Conservation (phyloP, 371 early-diverging fungal genomes). For the Rhizopus delemar region DNA sequence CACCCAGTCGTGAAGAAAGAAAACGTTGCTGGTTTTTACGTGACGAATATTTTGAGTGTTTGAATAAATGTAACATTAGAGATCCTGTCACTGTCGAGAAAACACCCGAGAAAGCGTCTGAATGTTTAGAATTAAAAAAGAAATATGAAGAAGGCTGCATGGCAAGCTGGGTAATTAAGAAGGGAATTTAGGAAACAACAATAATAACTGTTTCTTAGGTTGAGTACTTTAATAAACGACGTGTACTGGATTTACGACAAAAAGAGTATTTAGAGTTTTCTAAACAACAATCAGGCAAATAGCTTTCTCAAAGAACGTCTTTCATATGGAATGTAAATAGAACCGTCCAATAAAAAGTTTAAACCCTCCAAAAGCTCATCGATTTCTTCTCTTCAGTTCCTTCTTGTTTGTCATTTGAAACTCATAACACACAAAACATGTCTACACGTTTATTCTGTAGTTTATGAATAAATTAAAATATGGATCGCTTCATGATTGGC, state of each 20-base stretch:
- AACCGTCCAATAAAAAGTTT: neutral
- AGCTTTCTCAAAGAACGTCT: neutral
- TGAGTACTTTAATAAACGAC: constrained; percentile 56
- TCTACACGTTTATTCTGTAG: too few relatives aligned
- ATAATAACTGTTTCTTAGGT: constrained; percentile 29
- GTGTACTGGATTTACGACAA: constrained; percentile 51
- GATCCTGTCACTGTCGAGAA: constrained; percentile 54
- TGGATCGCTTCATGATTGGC: too few relatives aligned
- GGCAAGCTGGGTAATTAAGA: constrained; percentile 51
- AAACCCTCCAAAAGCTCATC: too few relatives aligned
- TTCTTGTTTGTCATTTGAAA: too few relatives aligned
- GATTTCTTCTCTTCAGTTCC: too few relatives aligned
- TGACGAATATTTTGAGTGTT: constrained; percentile 58
- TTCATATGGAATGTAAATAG: neutral
- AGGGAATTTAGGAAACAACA: neutral
- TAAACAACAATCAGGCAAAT: constrained; percentile 39
- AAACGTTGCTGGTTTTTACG: constrained; percentile 59
- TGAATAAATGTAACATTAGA: constrained; percentile 48
- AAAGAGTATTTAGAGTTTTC: constrained; percentile 50
- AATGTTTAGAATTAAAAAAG: constrained; percentile 47
- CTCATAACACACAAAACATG: too few relatives aligned
- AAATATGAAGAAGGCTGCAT: constrained; percentile 51
- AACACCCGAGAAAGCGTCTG: constrained; percentile 40
- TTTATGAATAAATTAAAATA: too few relatives aligned
- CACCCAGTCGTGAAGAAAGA: constrained; percentile 57